These are phyloP conservation scores for Mycothermus thermophilus DNA, from an alignment of 495 filamentous ascomycete genomes.

Conservation along the genomic window DNA sequence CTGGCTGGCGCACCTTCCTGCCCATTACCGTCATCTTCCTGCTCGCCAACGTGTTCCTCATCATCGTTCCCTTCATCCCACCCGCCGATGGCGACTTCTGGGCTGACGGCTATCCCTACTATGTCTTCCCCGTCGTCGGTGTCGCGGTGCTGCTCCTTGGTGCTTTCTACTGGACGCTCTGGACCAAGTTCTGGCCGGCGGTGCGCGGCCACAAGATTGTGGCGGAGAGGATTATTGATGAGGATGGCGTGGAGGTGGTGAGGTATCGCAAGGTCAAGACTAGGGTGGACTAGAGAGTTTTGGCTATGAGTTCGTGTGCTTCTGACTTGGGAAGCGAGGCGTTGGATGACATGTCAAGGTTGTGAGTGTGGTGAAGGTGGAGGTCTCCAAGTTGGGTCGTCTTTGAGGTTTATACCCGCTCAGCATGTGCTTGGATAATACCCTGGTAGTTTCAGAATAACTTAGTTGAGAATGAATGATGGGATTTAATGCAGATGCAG, in stretches of 20 bases:
- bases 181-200: slow-evolving; percentile 35
- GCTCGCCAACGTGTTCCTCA: slow-evolving; percentile 37
- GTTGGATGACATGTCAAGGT: too few relatives aligned
- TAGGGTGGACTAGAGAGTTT: neutral
- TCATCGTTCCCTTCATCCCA: slow-evolving; percentile 38
- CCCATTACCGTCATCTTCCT: slow-evolving; percentile 34
- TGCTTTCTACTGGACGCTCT: slow-evolving; percentile 36
- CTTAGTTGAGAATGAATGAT: too few relatives aligned
- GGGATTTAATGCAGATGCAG: too few relatives aligned
- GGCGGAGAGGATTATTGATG: slow-evolving; percentile 28
- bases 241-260: slow-evolving; percentile 35
- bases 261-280: slow-evolving; percentile 19
- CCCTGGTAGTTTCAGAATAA: too few relatives aligned
- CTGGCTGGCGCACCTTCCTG: slow-evolving; percentile 30
- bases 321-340: too few relatives aligned
- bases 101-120: slow-evolving; percentile 37
- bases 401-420: too few relatives aligned
- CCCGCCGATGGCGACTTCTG: slow-evolving; percentile 33
- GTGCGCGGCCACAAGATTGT: slow-evolving; percentile 36
- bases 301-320: neutral
- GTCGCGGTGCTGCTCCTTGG: slow-evolving; percentile 33
- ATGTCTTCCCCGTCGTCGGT: slow-evolving; percentile 39
- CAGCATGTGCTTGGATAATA: too few relatives aligned
- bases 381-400: too few relatives aligned
- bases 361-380: too few relatives aligned